Percentiles rank a stretch among this genome's conserved stretches.
Conservation (phyloP, 352 stramenopile species). For the Phytophthora podocarpi region DNA sequence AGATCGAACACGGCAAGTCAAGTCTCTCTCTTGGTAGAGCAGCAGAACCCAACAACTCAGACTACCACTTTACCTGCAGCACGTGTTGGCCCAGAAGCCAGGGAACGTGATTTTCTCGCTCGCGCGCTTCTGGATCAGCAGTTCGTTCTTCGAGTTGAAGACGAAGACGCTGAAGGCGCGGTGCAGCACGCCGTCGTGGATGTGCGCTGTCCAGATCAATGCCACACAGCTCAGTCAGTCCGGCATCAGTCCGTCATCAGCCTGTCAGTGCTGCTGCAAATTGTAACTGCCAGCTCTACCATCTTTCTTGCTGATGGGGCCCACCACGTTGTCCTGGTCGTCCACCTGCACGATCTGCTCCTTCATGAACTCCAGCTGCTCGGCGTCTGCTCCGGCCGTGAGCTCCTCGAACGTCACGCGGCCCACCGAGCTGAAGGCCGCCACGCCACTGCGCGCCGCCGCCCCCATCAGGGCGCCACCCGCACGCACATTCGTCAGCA, state of each 20-base stretch:
- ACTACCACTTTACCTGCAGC: slow-evolving; percentile 93
- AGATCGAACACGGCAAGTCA: not conserved
- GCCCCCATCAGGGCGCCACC: slow-evolving; percentile 10
- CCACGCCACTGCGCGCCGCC: slow-evolving; percentile 13
- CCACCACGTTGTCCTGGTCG: slow-evolving; percentile 78
- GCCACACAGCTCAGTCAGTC: slow-evolving; percentile 7
- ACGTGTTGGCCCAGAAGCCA: slow-evolving; percentile 99
- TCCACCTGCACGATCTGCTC: slow-evolving; percentile 92
- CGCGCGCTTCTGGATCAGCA: slow-evolving; percentile 93
- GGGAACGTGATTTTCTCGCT: slow-evolving; percentile 99
- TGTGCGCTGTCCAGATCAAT: slow-evolving; percentile 51
- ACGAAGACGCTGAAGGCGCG: slow-evolving; percentile 88
- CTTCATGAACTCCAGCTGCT: slow-evolving; percentile 91
- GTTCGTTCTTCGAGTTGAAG: slow-evolving; percentile 86
- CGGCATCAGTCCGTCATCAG: not conserved
- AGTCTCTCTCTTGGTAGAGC: not conserved
- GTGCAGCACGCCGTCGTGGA: slow-evolving; percentile 80
- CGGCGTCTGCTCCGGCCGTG: slow-evolving; percentile 65
- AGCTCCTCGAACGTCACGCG: slow-evolving; percentile 68
- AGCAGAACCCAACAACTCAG: not conserved
- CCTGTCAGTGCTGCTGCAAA: not conserved
- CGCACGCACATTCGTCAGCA: slow-evolving; percentile 26
- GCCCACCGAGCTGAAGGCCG: slow-evolving; percentile 16
- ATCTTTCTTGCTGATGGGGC: slow-evolving; percentile 90
- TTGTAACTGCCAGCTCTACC: slow-evolving; percentile 19